These are phyloP conservation scores for Leccinum barrowsii DNA, from an alignment of 768 basidiomycete species.

Conservation along the genomic window DNA sequence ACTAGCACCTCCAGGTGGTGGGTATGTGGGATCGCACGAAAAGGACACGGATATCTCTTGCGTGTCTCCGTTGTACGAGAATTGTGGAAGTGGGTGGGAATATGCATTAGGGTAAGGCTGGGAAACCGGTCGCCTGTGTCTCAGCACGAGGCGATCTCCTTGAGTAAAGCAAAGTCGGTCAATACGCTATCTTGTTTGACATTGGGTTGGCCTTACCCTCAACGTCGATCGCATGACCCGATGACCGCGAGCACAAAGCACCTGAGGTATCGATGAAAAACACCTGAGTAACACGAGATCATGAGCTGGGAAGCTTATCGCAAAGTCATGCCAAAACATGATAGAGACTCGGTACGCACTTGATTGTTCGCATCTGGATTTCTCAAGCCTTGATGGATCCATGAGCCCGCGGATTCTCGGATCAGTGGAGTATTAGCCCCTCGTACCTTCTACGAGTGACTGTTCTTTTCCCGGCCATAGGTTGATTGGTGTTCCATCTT, in stretches of 20 bases:
- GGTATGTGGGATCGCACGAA: slow-evolving; percentile 60
- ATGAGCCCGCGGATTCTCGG: slow-evolving; percentile 11
- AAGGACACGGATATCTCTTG: slow-evolving; percentile 62
- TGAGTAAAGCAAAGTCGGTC: slow-evolving; percentile 8
- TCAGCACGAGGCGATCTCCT: slow-evolving; percentile 67
- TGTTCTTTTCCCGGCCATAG: slow-evolving; percentile 73
- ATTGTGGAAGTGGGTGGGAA: slow-evolving; percentile 73
- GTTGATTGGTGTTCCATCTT: slow-evolving; percentile 45
- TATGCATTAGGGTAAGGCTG: slow-evolving; percentile 75
- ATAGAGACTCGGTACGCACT: slow-evolving; percentile 33
- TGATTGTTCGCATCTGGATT: slow-evolving; percentile 72
- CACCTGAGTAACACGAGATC: slow-evolving; percentile 43
- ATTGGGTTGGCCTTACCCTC: slow-evolving; percentile 46
- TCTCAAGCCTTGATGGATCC: slow-evolving; percentile 49
- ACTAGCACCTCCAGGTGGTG: slow-evolving; percentile 30
- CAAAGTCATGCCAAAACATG: neutral
- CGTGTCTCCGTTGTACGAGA: slow-evolving; percentile 52
- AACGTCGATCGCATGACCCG: slow-evolving; percentile 80
- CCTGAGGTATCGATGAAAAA: slow-evolving; percentile 82
- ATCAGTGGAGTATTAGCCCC: neutral
- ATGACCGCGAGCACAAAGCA: slow-evolving; percentile 69
- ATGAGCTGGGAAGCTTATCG: neutral
- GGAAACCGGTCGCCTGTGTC: slow-evolving; percentile 74
- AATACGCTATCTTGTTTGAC: neutral
- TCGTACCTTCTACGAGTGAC: slow-evolving; percentile 73